Evolutionary conservation across 2,329 filamentous ascomycete genomes (phyloP).

Genomic region (Fusarium sp.): DNA sequence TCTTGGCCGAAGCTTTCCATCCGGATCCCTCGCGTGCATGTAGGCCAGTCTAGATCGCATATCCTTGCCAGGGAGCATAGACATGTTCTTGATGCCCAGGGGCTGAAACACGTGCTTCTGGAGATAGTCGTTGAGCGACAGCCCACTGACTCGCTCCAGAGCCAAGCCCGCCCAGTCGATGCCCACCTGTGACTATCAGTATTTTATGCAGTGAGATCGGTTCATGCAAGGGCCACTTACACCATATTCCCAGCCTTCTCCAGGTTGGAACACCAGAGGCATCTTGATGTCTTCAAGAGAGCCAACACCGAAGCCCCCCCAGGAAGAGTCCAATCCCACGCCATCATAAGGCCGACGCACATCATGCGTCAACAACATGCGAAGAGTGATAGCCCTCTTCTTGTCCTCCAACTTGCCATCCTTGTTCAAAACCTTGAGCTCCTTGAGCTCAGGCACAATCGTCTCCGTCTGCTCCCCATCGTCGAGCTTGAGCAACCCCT

Average conservation of each 20-base stretch:
- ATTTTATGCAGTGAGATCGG: background rate
- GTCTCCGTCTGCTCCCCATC: constrained; percentile 59
- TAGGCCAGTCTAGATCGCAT: constrained; percentile 67
- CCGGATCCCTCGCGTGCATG: constrained; percentile 65
- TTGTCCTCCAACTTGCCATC: constrained; percentile 57
- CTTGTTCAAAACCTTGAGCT: constrained; percentile 57
- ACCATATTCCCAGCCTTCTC: constrained; percentile 71
- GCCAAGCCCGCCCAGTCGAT: constrained; percentile 67
- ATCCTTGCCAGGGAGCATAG: constrained; percentile 66
- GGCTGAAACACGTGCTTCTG: constrained; percentile 61
- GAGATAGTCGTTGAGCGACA: constrained; percentile 61
- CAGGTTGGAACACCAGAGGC: constrained; percentile 73
- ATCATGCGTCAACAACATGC: constrained; percentile 70
- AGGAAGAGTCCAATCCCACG: constrained; percentile 61
- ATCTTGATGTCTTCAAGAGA: constrained; percentile 62
- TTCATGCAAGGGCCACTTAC: constrained; percentile 49
- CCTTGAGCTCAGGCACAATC: constrained; percentile 63
- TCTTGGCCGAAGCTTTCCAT: constrained; percentile 54
- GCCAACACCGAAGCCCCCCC: no score
- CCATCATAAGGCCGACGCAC: no score
- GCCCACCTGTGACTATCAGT: constrained; percentile 51
- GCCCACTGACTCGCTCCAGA: constrained; percentile 58
- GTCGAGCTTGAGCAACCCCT: constrained; percentile 61
- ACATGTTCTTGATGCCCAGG: constrained; percentile 61
- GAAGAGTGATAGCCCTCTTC: constrained; percentile 63